These are phyloP conservation scores for Phytopythium helicoides DNA, from an alignment of 352 stramenopile genomes.

Conservation along the genomic window DNA sequence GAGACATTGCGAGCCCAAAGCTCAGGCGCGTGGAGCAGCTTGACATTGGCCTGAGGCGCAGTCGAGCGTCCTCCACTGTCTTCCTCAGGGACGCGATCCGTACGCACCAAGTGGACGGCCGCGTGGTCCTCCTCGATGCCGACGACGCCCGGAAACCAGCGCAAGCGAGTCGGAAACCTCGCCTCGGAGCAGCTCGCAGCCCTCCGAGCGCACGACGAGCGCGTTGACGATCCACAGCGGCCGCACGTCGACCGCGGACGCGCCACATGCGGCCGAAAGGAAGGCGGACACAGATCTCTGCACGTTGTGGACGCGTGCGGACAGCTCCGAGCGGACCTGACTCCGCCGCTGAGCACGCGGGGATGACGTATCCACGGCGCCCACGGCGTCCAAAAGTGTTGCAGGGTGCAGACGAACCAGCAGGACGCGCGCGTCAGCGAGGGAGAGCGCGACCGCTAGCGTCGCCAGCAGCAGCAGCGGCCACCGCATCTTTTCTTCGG, in stretches of 20 bases:
- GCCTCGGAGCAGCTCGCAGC: conserved; percentile 17
- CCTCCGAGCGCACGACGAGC: conserved; percentile 30
- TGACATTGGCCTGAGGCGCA: conserved; percentile 37
- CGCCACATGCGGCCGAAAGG: conserved; percentile 6
- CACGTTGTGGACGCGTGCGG: conserved; percentile 7
- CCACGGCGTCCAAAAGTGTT: too few relatives aligned
- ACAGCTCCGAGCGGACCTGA: conserved; percentile 16
- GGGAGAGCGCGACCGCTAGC: too few relatives aligned
- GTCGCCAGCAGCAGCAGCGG: too few relatives aligned
- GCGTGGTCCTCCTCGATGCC: conserved; percentile 37
- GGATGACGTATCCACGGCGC: conserved; percentile 10
- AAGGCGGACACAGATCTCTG: conserved; percentile 25
- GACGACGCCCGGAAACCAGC: conserved; percentile 36
- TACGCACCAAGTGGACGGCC: conserved; percentile 20
- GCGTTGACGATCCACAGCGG: conserved; percentile 66
- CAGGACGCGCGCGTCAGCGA: conserved; percentile 13
- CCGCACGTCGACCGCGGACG: conserved; percentile 11
- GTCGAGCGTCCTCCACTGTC: conserved; percentile 2
- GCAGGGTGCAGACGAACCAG: conserved; percentile 50
- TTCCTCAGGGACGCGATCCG: conserved; percentile 6
- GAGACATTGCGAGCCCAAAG: conserved; percentile 36
- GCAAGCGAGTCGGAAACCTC: too few relatives aligned
- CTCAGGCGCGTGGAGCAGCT: conserved; percentile 43
- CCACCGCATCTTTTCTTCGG: too few relatives aligned
- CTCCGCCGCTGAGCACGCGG: conserved; percentile 13